Base-by-base conservation (phyloP, 345 rosid genomes). In the Camelina hispida region DNA sequence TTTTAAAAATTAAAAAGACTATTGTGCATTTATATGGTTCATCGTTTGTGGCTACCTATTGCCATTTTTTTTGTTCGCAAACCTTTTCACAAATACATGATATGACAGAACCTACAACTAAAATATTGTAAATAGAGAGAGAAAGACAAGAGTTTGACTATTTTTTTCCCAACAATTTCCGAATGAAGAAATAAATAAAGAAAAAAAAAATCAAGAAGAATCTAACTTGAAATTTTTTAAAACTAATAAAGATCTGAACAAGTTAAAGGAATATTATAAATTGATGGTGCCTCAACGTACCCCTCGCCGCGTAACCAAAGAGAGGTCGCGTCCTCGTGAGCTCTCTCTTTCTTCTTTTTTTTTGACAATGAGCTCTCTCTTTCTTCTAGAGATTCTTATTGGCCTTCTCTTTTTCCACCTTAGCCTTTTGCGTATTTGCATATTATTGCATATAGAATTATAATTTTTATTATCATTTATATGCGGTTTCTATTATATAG, bases 271-370 rank as follows among this genome's bases (percentile, higher is more conserved):
- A 76, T 53, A 68, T 28, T 28, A 28, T 28, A 7, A 34, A 34
- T 34, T 17, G 43, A 10, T 43, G 56, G 51, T 22, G 50, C 42
- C n/a, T 62, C 59, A 54, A 22, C 80, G 22, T 47, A 47, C 52
- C 16, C 55, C 20, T 61, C 42, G 74, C 79, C 79, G 79, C 64
- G 69, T 76, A 69, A 46, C 79, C 2, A 52, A 54, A 22, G 42
- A 53, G 78, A 67, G 74, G 69, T 30, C 75, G 38, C 43, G 75
- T 68, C 43, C 57, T 61, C 69, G 42, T 65, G 37, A 34, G 62
- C 66, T 51, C 51, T 8, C 42, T 57, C 66, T 59, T 28, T 8
- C 32, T 57, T 47, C 28, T 56, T n/a, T n/a, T n/a, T n/a, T n/a
- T n/a, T n/a, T n/a, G n/a, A n/a, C n/a, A n/a, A n/a, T 65, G 37